A percentile compares a stretch with the other conserved stretches of the same genome.
Evolutionary conservation across 768 basidiomycete genomes (phyloP).

Genomic region (Lentinula guzmanii): DNA sequence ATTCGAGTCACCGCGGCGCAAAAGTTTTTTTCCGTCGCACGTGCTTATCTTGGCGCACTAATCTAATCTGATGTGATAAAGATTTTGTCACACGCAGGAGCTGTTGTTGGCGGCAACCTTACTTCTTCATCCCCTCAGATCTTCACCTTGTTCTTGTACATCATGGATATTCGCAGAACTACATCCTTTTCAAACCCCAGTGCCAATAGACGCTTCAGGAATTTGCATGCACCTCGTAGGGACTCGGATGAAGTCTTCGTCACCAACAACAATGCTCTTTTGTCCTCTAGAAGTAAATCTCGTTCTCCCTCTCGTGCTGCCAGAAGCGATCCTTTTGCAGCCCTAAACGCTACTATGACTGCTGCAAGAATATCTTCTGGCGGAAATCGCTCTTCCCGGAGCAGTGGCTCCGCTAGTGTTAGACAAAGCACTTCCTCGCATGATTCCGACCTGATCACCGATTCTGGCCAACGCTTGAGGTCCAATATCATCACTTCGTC

Average conservation of each 20-base stretch:
- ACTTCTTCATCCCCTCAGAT: not conserved
- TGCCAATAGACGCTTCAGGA: not conserved
- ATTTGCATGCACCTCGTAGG: not conserved
- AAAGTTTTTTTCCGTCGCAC: not conserved
- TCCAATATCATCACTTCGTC: not conserved
- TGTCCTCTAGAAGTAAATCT: conserved; percentile 11
- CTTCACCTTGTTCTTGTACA: not conserved
- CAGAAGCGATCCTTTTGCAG: conserved; percentile 9
- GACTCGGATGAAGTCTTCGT: not conserved
- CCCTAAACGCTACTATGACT: conserved; percentile 9
- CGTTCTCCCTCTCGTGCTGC: conserved; percentile 14
- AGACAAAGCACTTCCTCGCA: not conserved
- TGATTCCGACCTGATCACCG: not conserved
- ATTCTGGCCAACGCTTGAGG: not conserved
- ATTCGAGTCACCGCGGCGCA: not conserved
- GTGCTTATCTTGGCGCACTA: not conserved
- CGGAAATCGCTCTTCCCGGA: not conserved
- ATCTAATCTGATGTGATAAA: not conserved
- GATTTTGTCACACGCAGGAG: not conserved
- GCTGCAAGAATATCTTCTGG: not conserved
- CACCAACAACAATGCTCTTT: not conserved
- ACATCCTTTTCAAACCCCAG: not conserved
- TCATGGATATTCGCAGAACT: not conserved
- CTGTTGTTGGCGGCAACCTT: not conserved
- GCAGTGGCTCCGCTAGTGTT: not conserved